phyloP scores from a whole-genome alignment of 768 basidiomycete species.

The Gelatoporia subvermispora region DNA sequence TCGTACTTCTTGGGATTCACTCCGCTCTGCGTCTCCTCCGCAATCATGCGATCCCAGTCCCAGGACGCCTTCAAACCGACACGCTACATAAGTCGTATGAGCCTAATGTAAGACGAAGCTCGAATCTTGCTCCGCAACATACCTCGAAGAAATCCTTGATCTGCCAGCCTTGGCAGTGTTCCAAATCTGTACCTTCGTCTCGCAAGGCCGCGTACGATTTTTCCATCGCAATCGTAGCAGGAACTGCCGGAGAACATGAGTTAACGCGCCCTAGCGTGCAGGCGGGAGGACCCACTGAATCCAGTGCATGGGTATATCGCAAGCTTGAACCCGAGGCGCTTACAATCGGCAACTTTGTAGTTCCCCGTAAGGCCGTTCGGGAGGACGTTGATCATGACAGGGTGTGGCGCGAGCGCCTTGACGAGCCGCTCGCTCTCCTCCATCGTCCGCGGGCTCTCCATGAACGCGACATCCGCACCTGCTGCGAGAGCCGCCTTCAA shows the following conservation, averaged over 20 bases:
- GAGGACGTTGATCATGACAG: slow-evolving; percentile 24
- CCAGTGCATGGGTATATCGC: slow-evolving; percentile 24
- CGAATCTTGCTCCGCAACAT: neutral
- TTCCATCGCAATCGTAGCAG: slow-evolving; percentile 23
- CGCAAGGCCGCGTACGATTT: slow-evolving; percentile 17
- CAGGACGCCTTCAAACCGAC: slow-evolving; percentile 17
- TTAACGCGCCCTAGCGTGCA: too few relatives aligned
- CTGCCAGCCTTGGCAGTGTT: slow-evolving; percentile 17
- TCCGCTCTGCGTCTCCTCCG: slow-evolving; percentile 11
- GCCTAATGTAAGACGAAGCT: neutral
- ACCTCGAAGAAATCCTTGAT: slow-evolving; percentile 26
- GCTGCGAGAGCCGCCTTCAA: slow-evolving; percentile 19
- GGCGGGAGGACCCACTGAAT: slow-evolving; percentile 11
- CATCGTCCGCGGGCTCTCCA: slow-evolving; percentile 22
- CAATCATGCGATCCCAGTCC: slow-evolving; percentile 16
- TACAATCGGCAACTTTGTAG: slow-evolving; percentile 18
- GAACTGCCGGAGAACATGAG: slow-evolving; percentile 3
- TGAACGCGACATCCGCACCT: slow-evolving; percentile 24
- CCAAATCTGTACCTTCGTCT: slow-evolving; percentile 19
- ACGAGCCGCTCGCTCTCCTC: slow-evolving; percentile 22
- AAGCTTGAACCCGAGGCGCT: slow-evolving; percentile 21
- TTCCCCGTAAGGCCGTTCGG: slow-evolving; percentile 23
- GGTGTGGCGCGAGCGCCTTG: slow-evolving; percentile 20
- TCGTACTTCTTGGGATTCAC: slow-evolving; percentile 22
- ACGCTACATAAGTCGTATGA: slow-evolving; percentile 8